These are phyloP conservation scores for Zymoseptoria tritici DNA, from an alignment of 2,329 filamentous ascomycete genomes.

Conservation along the genomic window DNA sequence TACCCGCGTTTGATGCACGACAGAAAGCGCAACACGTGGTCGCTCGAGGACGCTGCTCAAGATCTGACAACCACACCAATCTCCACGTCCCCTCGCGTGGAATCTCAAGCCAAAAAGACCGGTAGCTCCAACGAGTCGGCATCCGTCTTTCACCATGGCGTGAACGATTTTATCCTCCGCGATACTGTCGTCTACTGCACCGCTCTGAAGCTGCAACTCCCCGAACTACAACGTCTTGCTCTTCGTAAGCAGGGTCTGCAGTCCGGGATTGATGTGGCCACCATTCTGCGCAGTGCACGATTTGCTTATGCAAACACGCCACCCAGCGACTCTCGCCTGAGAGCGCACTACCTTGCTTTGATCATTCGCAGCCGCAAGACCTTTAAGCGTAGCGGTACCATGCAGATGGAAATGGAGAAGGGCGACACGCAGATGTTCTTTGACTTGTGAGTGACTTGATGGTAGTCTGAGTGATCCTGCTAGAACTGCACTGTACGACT, in stretches of 20 bases:
- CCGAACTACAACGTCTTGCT: constrained; percentile 84
- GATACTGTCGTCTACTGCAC: constrained; percentile 94
- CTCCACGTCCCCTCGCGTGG: constrained; percentile 46
- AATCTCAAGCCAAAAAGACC: constrained; percentile 33
- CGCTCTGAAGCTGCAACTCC: constrained; percentile 81
- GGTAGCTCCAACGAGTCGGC: constrained; percentile 56
- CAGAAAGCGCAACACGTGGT: constrained; percentile 79
- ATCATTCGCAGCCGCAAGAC: constrained; percentile 96
- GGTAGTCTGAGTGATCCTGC: not conserved
- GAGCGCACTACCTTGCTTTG: constrained; percentile 93
- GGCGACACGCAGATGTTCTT: constrained; percentile 86
- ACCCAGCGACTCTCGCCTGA: constrained; percentile 82
- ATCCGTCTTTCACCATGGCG: constrained; percentile 68
- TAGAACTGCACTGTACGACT: not conserved
- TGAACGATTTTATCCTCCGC: constrained; percentile 70
- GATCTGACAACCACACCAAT: constrained; percentile 20
- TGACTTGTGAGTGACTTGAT: constrained; percentile 51
- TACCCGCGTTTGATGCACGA: constrained; percentile 73
- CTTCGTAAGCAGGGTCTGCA: constrained; percentile 92
- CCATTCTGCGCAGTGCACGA: constrained; percentile 84
- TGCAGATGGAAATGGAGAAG: constrained; percentile 97
- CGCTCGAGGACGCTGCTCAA: constrained; percentile 62
- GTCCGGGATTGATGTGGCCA: constrained; percentile 82
- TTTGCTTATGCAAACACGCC: constrained; percentile 95
- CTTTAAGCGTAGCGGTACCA: constrained; percentile 96